phyloP scores from a whole-genome alignment of 306 rosid genomes.

The Inga laurina region DNA sequence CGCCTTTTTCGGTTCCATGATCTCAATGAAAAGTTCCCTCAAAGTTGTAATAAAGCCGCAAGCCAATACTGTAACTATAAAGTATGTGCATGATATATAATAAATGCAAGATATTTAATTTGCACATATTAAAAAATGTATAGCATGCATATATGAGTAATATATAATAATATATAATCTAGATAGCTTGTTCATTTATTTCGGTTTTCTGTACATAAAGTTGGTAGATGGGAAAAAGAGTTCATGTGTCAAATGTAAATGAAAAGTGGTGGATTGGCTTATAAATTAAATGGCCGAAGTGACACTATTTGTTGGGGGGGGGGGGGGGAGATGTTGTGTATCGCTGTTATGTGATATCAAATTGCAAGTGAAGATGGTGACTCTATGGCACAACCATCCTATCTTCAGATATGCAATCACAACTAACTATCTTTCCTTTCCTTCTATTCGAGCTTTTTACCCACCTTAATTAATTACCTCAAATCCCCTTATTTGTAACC shows the following conservation, averaged over 20 bases:
- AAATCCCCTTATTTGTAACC: not conserved
- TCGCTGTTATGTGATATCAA: constrained; percentile 31
- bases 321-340: not conserved
- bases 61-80: not conserved
- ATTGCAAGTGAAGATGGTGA: constrained; percentile 39
- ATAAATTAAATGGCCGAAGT: not conserved
- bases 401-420: constrained; percentile 28
- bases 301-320: constrained; percentile 4
- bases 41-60: not conserved
- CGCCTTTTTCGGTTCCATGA: not conserved
- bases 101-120: not conserved
- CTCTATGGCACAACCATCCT: constrained; percentile 24
- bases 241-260: not conserved
- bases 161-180: not conserved
- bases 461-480: not conserved
- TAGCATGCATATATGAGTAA: not conserved
- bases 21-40: constrained; percentile 12
- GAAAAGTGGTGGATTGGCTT: not conserved
- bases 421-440: not conserved
- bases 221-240: not conserved
- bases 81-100: not conserved
- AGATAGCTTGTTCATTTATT: not conserved
- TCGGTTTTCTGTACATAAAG: not conserved
- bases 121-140: not conserved
- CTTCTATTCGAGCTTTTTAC: not conserved